These are phyloP conservation scores for Cercophora sp. DNA, from an alignment of 495 filamentous ascomycete genomes.

Conservation along the genomic window DNA sequence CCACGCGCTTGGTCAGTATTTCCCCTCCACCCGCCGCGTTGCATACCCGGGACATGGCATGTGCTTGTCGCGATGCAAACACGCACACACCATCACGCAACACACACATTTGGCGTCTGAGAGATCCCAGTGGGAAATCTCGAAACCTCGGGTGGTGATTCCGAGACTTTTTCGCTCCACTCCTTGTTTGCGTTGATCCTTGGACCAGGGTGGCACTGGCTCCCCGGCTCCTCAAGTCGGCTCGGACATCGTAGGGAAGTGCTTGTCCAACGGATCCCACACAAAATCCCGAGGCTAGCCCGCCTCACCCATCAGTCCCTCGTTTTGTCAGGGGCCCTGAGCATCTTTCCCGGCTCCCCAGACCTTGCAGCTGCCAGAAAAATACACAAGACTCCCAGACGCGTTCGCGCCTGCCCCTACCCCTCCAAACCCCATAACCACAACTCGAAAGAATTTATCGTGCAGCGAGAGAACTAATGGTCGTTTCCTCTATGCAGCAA, in stretches of 20 bases:
- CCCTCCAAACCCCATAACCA: conserved; percentile 25
- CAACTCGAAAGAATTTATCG: conserved; percentile 28
- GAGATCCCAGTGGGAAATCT: conserved; percentile 35
- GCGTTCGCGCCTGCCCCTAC: conserved; percentile 29
- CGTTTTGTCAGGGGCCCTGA: conserved; percentile 36
- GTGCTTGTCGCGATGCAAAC: not conserved
- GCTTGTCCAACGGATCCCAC: conserved; percentile 43
- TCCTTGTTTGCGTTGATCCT: conserved; percentile 22
- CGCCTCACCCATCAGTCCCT: conserved; percentile 44
- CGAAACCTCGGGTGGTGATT: conserved; percentile 42
- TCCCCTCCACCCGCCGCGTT: conserved; percentile 1
- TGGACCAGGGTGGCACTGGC: conserved; percentile 24
- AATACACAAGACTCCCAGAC: conserved; percentile 43
- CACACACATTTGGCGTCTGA: conserved; percentile 14
- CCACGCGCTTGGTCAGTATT: conserved; percentile 11
- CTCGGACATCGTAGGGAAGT: conserved; percentile 29
- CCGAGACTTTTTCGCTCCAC: conserved; percentile 43
- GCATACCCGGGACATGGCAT: conserved; percentile 1
- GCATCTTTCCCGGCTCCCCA: conserved; percentile 26
- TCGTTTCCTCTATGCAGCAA: conserved; percentile 55
- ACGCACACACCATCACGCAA: conserved; percentile 1
- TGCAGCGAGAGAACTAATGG: conserved; percentile 37
- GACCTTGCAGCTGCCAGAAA: conserved; percentile 34
- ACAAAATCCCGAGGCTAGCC: conserved; percentile 38
- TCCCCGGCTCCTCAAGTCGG: conserved; percentile 19